A percentile compares a stretch with the other conserved stretches of the same genome.
Evolutionary conservation across 2,329 filamentous ascomycete genomes (phyloP).

Genomic region (Xylariaceae sp.): DNA sequence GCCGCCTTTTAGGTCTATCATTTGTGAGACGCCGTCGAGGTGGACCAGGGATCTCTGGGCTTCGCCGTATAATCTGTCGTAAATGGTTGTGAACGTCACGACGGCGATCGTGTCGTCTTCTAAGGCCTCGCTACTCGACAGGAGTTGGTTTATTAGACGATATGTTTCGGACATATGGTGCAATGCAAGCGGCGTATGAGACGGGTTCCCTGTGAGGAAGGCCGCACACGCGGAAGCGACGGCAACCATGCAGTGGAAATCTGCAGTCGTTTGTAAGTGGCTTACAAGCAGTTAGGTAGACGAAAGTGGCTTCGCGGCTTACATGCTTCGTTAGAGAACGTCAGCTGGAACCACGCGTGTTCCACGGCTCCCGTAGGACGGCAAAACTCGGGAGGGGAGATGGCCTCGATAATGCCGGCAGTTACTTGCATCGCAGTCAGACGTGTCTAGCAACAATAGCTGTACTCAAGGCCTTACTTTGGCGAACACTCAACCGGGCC

Average conservation of each 20-base stretch:
- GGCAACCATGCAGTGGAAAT: conserved; percentile 17
- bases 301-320: neutral
- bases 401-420: conserved; percentile 7
- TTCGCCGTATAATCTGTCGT: conserved; percentile 22
- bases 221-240: conserved; percentile 13
- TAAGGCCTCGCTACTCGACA: conserved; percentile 24
- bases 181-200: conserved; percentile 14
- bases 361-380: neutral
- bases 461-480: conserved; percentile 3
- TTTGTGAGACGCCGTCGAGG: conserved; percentile 6
- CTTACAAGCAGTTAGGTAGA: neutral
- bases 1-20: conserved; percentile 14
- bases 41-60: conserved; percentile 15
- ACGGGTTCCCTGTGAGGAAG: conserved; percentile 8
- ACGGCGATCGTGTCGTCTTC: conserved; percentile 30
- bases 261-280: neutral
- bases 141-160: conserved; percentile 20
- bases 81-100: conserved; percentile 28
- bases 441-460: neutral
- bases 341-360: conserved; percentile 14
- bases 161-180: conserved; percentile 26
- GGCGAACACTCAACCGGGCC: conserved; percentile 5
- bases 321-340: conserved; percentile 19
- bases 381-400: conserved; percentile 13
- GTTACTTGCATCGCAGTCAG: conserved; percentile 10